These are phyloP conservation scores for Xylariales sp. DNA, from an alignment of 2,329 filamentous ascomycete genomes.

Conservation along the genomic window DNA sequence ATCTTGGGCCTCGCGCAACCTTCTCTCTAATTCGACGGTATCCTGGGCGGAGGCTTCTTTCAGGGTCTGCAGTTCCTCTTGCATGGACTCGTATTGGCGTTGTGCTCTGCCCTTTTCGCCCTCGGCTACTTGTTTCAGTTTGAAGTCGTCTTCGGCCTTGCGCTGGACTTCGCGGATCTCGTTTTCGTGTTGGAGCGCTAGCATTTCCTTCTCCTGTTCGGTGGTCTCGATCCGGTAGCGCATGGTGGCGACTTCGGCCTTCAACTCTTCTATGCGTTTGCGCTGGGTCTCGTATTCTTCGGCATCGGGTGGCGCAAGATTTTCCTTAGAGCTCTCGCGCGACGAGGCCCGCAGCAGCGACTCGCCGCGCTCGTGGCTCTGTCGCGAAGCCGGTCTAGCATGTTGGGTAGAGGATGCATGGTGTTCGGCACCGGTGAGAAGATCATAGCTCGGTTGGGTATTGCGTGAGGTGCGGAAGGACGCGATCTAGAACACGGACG, in stretches of 20 bases:
- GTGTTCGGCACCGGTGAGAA: constrained; percentile 65
- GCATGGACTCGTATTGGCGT: constrained; percentile 62
- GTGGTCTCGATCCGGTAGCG: constrained; percentile 88
- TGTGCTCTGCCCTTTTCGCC: constrained; percentile 62
- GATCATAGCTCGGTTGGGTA: constrained; percentile 67
- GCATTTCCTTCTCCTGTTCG: constrained; percentile 88
- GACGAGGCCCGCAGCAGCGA: constrained; percentile 61
- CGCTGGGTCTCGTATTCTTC: constrained; percentile 69
- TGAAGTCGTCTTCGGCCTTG: constrained; percentile 87
- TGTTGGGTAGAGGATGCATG: constrained; percentile 48
- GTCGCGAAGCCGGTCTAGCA: constrained; percentile 55
- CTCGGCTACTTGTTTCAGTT: constrained; percentile 71
- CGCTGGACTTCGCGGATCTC: constrained; percentile 84
- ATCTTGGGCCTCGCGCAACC: constrained; percentile 77
- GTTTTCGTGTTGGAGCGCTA: constrained; percentile 80
- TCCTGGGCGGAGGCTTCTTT: constrained; percentile 64
- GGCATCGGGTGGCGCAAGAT: constrained; percentile 68
- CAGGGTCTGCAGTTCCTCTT: constrained; percentile 63
- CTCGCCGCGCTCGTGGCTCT: constrained; percentile 52
- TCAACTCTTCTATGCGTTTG: constrained; percentile 77
- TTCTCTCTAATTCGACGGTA: constrained; percentile 74
- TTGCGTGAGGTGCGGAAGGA: constrained; percentile 62
- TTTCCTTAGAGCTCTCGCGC: constrained; percentile 69
- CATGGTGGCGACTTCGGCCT: constrained; percentile 87
- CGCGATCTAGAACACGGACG: constrained; percentile 51